phyloP scores from a whole-genome alignment of 305 asterid genomes.

The Plantago lanceolata region DNA sequence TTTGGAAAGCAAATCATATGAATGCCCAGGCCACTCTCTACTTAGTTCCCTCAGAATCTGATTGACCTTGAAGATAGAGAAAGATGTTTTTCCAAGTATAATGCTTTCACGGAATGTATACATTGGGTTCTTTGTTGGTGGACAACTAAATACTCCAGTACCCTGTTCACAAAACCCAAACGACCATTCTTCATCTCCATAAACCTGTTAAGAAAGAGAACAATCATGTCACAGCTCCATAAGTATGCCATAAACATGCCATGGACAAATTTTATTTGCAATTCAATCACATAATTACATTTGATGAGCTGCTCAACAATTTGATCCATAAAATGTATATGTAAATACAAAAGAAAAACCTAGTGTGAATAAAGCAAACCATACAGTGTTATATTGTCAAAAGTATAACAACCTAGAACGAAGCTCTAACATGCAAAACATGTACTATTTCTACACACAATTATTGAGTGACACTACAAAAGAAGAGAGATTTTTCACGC shows the following conservation, averaged over 20 bases:
- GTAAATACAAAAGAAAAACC: background rate
- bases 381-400: too few species aligned
- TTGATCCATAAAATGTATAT: background rate
- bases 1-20: slow-evolving; percentile 76
- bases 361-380: background rate
- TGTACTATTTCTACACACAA: too few species aligned
- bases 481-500: too few species aligned
- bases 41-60: slow-evolving; percentile 87
- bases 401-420: too few species aligned
- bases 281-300: background rate
- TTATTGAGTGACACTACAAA: too few species aligned
- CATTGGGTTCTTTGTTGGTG: slow-evolving; percentile 82
- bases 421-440: too few species aligned
- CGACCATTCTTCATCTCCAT: slow-evolving; percentile 89
- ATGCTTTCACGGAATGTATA: slow-evolving; percentile 82
- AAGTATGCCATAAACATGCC: background rate
- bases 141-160: slow-evolving; percentile 89
- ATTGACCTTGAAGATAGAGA: slow-evolving; percentile 63
- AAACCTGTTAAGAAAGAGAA: slow-evolving; percentile 40
- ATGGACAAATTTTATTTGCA: slow-evolving; percentile 12
- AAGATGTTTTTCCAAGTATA: slow-evolving; percentile 66
- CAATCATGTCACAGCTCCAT: slow-evolving; percentile 1
- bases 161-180: slow-evolving; percentile 95
- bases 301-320: slow-evolving; percentile 10
- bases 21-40: slow-evolving; percentile 92